Evolutionary conservation across 805 yeast species (phyloP), one percentile per base, ranked within the genome.

Genomic region (Wickerhamiella nectarea): DNA sequence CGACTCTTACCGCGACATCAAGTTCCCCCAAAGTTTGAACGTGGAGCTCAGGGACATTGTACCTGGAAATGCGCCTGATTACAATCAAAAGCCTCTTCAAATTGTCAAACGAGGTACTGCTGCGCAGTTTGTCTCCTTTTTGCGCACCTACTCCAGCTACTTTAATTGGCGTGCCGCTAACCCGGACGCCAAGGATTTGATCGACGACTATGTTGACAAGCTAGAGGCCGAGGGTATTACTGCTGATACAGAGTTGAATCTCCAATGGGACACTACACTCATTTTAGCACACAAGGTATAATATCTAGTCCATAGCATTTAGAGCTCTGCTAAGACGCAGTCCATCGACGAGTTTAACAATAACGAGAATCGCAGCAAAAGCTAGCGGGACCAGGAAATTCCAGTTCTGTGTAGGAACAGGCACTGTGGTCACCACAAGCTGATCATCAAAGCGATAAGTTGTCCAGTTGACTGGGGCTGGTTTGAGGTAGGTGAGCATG

Each of bases 111-210:
- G 28, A 11, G 39, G 24, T 24, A 60, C 74, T 0, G 48, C 84
- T 20, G 57, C 51, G 3, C 74, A 67, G 7, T 76, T 70, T 49
- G 56, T 65, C 2, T 58, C 68, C 17, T 83, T 83, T 56, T 54
- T 80, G 18, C 59, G 64, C 11, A 81, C 94, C 0, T 79, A 76
- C 69, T 80, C 93, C 54, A 71, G 81, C 1, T 74, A 71, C 56
- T 84, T 78, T 58, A 65, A 73, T 59, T 57, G 85, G 84, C 46
- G 69, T 60, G 61, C 58, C 42, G 67, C 57, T 6, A 61, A 75
- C 45, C 63, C 63, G 10, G 54, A 52, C 2, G 69, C 81, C 42
- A 69, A 61, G 60, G 46, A 44, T 36, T n/a, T 34, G 2, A 24
- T 34, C 12, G 42, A 39, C 18, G 31, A 38, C 7, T 34, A 31